Conservation (phyloP, 306 rosid species). For the Prinsepia uniflora region DNA sequence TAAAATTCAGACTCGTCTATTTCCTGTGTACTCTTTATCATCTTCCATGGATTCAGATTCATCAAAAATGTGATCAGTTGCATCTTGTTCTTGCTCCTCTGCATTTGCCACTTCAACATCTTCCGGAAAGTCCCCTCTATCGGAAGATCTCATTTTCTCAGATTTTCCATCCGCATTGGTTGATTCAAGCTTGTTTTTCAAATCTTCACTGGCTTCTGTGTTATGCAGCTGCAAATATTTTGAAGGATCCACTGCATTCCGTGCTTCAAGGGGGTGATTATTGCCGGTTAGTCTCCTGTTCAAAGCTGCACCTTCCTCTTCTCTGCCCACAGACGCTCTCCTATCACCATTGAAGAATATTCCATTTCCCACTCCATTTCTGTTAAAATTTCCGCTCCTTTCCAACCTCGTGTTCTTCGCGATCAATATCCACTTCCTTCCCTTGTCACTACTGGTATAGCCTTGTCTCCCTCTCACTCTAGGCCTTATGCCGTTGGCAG, state of each 20-base stretch:
- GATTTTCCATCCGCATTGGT: neutral
- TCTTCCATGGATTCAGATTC: slow-evolving; percentile 32
- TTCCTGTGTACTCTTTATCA: slow-evolving; percentile 47
- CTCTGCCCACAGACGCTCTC: slow-evolving; percentile 17
- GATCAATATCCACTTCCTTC: slow-evolving; percentile 40
- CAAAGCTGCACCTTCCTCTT: slow-evolving; percentile 15
- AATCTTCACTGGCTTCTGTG: slow-evolving; percentile 22
- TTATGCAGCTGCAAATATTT: slow-evolving; percentile 21
- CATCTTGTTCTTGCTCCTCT: slow-evolving; percentile 28
- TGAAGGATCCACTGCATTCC: neutral
- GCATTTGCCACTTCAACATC: slow-evolving; percentile 24
- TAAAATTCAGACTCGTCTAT: slow-evolving; percentile 42
- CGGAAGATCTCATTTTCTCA: slow-evolving; percentile 1
- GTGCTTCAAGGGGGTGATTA: neutral
- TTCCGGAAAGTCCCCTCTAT: slow-evolving; percentile 8
- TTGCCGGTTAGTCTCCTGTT: slow-evolving; percentile 8
- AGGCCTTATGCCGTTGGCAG: neutral
- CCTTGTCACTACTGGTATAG: slow-evolving; percentile 30
- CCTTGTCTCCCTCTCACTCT: slow-evolving; percentile 35
- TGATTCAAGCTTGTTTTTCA: neutral
- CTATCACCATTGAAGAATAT: slow-evolving; percentile 29
- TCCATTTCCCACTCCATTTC: slow-evolving; percentile 25
- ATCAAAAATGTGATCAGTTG: slow-evolving; percentile 13
- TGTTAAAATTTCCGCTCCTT: slow-evolving; percentile 32
- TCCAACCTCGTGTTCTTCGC: slow-evolving; percentile 33